phyloP scores from a whole-genome alignment of 2,329 filamentous ascomycete genomes.

The Graphilbum ipis-grandicollis region DNA sequence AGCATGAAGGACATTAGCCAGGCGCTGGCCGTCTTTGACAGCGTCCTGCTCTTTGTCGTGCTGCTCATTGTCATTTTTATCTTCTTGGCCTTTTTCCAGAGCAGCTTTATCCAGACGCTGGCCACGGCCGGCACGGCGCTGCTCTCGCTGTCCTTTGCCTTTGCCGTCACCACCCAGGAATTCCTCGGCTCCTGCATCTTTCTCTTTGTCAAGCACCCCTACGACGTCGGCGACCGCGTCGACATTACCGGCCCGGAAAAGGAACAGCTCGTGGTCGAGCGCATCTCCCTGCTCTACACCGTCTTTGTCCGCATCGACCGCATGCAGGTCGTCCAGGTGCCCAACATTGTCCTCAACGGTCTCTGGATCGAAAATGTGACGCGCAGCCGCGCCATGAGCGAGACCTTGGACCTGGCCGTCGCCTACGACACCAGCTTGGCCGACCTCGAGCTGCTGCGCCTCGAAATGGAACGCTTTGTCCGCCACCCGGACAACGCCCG shows the following conservation, averaged over 20 bases:
- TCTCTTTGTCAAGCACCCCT: slow-evolving; percentile 95
- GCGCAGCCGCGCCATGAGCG: slow-evolving; percentile 81
- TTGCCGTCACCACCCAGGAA: slow-evolving; percentile 81
- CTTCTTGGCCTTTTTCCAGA: slow-evolving; percentile 79
- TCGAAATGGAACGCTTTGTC: slow-evolving; percentile 77
- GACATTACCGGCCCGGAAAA: slow-evolving; percentile 46
- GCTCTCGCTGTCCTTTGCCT: slow-evolving; percentile 92
- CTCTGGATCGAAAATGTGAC: slow-evolving; percentile 93
- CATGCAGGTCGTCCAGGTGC: slow-evolving; percentile 66
- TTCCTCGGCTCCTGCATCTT: slow-evolving; percentile 98
- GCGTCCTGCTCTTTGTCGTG: slow-evolving; percentile 66
- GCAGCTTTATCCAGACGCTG: slow-evolving; percentile 67
- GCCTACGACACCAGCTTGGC: slow-evolving; percentile 79
- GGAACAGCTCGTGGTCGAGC: slow-evolving; percentile 66
- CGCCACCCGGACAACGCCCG: slow-evolving; percentile 67
- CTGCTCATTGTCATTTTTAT: slow-evolving; percentile 68
- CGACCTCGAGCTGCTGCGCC: slow-evolving; percentile 69
- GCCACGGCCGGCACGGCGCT: slow-evolving; percentile 83
- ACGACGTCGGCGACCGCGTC: slow-evolving; percentile 86
- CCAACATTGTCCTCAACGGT: slow-evolving; percentile 82
- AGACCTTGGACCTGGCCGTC: slow-evolving; percentile 63
- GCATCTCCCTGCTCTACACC: slow-evolving; percentile 85
- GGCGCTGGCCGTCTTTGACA: slow-evolving; percentile 80
- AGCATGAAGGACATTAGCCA: slow-evolving; percentile 98
- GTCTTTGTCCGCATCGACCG: slow-evolving; percentile 74